Evolutionary conservation across 1,284 basidiomycete species (phyloP).

Genomic region (Trametes pubescens): DNA sequence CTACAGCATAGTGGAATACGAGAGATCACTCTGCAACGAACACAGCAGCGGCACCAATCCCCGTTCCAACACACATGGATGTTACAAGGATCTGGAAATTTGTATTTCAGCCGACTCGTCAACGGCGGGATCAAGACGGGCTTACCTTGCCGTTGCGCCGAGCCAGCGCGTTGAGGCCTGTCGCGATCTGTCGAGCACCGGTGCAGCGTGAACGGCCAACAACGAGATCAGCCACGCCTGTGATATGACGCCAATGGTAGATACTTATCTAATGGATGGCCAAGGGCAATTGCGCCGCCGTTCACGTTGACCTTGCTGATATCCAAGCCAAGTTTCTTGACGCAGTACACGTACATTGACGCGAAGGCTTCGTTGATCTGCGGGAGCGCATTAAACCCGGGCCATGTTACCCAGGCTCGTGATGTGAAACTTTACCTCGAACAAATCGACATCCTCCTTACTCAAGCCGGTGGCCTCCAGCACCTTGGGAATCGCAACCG

Average conservation of each 20-base stretch:
- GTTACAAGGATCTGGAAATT: slow-evolving; percentile 70
- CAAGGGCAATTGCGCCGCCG: slow-evolving; percentile 90
- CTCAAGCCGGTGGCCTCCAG: slow-evolving; percentile 71
- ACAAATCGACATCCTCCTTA: slow-evolving; percentile 81
- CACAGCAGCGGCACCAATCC: slow-evolving; percentile 78
- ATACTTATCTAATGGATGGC: slow-evolving; percentile 84
- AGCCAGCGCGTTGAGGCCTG: slow-evolving; percentile 84
- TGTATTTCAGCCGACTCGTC: slow-evolving; percentile 12
- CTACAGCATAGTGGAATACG: background rate
- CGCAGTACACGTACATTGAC: slow-evolving; percentile 86
- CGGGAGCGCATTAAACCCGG: background rate
- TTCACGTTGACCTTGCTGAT: slow-evolving; percentile 85
- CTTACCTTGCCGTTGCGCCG: slow-evolving; percentile 80
- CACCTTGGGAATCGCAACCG: slow-evolving; percentile 74
- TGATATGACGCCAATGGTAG: slow-evolving; percentile 20
- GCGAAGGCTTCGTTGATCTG: slow-evolving; percentile 95
- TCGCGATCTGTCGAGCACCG: slow-evolving; percentile 88
- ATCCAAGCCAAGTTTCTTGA: slow-evolving; percentile 78
- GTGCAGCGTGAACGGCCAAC: slow-evolving; percentile 70
- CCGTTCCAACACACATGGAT: slow-evolving; percentile 90
- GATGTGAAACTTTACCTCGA: slow-evolving; percentile 62
- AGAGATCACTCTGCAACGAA: slow-evolving; percentile 42
- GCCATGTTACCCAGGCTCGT: background rate
- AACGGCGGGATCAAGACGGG: slow-evolving; percentile 6
- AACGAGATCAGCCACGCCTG: slow-evolving; percentile 28